These are phyloP conservation scores for Pleurotus tuoliensis DNA, from an alignment of 768 basidiomycete species.

Conservation along the genomic window DNA sequence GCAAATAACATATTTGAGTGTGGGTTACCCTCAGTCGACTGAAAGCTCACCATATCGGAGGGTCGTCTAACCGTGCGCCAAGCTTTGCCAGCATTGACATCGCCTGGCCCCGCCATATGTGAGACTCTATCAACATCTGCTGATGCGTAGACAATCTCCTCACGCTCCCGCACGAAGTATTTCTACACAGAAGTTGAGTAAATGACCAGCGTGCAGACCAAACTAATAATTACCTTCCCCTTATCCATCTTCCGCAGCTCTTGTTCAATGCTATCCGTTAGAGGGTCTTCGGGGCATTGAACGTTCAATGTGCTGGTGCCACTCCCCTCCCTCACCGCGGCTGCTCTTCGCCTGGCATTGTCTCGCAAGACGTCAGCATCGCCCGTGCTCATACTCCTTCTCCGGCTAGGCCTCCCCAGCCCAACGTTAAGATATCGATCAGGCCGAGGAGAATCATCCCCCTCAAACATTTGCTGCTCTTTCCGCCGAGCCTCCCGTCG, in stretches of 20 bases:
- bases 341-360: conserved; percentile 27
- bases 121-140: conserved; percentile 73
- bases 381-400: conserved; percentile 77
- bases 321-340: conserved; percentile 26
- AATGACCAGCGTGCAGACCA: conserved; percentile 6
- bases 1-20: neutral
- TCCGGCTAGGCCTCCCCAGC: conserved; percentile 45
- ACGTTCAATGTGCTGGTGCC: conserved; percentile 40
- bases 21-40: conserved; percentile 6
- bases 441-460: conserved; percentile 9
- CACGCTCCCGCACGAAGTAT: conserved; percentile 80
- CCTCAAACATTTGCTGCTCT: conserved; percentile 35
- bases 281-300: conserved; percentile 43
- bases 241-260: conserved; percentile 61
- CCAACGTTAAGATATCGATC: conserved; percentile 28
- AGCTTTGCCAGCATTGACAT: conserved; percentile 75
- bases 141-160: conserved; percentile 75
- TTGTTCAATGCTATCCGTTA: conserved; percentile 68
- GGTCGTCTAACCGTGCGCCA: conserved; percentile 88
- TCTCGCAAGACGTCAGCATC: conserved; percentile 52
- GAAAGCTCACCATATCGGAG: conserved; percentile 80
- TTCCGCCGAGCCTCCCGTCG: conserved; percentile 56
- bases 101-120: conserved; percentile 72
- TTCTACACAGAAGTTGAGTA: conserved; percentile 38
- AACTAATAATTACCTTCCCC: conserved; percentile 37